A percentile compares a stretch with the other conserved stretches of the same genome.
Conservation (phyloP, 352 stramenopile species). For the Globisporangium spiculum region DNA sequence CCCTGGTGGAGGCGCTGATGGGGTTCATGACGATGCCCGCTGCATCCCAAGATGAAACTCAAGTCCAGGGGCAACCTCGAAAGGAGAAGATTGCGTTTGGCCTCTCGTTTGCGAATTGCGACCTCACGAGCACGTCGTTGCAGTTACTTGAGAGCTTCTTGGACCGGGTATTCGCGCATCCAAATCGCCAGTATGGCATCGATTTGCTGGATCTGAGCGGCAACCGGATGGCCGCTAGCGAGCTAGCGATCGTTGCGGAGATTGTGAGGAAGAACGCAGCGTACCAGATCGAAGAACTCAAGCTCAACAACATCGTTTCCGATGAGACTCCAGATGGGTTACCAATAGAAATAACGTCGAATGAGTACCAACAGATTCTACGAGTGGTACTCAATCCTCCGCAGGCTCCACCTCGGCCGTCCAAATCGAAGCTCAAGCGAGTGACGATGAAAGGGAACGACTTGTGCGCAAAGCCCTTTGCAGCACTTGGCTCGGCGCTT, state of each 20-base stretch:
- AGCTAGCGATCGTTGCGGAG: background rate
- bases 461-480: slow-evolving; percentile 6
- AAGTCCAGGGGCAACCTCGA: background rate
- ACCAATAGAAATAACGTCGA: background rate
- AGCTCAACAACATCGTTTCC: slow-evolving; percentile 10
- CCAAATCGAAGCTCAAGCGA: background rate
- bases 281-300: slow-evolving; percentile 6
- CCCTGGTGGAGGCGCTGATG: background rate
- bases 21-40: background rate
- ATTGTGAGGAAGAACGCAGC: slow-evolving; percentile 1
- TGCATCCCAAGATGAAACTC: background rate
- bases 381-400: background rate
- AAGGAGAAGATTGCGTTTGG: background rate
- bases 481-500: slow-evolving; percentile 7
- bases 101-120: slow-evolving; percentile 7
- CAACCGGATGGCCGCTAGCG: background rate
- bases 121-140: background rate
- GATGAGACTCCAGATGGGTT: background rate
- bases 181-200: background rate
- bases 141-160: background rate
- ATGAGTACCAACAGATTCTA: slow-evolving; percentile 1
- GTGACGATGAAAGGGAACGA: slow-evolving; percentile 11
- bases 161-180: slow-evolving; percentile 5
- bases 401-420: background rate
- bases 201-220: slow-evolving; percentile 8